phyloP scores from a whole-genome alignment of 768 basidiomycete species.

The Austroboletus festivus region DNA sequence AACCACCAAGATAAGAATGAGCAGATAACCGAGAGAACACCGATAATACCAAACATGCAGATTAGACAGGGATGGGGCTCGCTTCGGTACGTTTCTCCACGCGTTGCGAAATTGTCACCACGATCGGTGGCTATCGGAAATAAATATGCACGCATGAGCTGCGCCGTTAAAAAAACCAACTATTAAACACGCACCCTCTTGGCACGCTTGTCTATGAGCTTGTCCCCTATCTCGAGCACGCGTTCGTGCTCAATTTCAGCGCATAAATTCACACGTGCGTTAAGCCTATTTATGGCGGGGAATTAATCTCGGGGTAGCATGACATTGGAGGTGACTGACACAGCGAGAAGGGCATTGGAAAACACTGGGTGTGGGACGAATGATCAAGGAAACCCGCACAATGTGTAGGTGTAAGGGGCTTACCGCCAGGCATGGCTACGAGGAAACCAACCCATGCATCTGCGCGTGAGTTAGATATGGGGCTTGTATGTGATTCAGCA shows the following conservation, averaged over 20 bases:
- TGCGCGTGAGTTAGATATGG: not conserved
- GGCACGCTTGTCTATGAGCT: conserved; percentile 2
- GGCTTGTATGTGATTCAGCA: not conserved
- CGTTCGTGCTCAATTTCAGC: conserved; percentile 17
- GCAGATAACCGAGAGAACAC: too few species aligned
- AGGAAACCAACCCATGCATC: conserved; percentile 18
- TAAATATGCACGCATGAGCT: not conserved
- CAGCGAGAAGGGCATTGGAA: conserved; percentile 14
- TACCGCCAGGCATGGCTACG: conserved; percentile 19
- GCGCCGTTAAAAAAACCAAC: not conserved
- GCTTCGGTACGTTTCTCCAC: conserved; percentile 5
- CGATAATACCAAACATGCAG: too few species aligned
- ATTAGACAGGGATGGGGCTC: conserved; percentile 7
- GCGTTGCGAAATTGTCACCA: conserved; percentile 12
- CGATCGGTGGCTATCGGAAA: conserved; percentile 13
- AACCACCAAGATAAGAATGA: too few species aligned
- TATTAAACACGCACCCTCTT: conserved; percentile 7
- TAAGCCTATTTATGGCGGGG: conserved; percentile 5
- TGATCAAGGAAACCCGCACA: too few species aligned
- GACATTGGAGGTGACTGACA: conserved; percentile 9
- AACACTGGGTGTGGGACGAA: conserved; percentile 9
- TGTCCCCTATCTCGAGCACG: not conserved
- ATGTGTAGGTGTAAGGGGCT: not conserved
- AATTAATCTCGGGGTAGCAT: not conserved
- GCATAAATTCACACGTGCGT: conserved; percentile 5